Evolutionary conservation across 2,329 filamentous ascomycete genomes (phyloP).

Genomic region (Cladophialophora immunda): DNA sequence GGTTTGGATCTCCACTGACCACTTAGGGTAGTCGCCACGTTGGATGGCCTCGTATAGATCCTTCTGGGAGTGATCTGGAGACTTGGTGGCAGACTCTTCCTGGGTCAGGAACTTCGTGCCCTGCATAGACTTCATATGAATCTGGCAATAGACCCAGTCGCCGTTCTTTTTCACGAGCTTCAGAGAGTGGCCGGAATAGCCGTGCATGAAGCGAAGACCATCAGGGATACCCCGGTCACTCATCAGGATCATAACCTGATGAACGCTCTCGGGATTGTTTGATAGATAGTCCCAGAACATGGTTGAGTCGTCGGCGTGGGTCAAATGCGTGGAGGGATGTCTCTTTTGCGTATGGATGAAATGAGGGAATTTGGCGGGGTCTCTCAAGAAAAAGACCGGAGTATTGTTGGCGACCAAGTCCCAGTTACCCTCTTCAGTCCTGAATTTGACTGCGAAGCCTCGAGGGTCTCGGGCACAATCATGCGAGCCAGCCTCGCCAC

Average conservation of each 20-base stretch:
- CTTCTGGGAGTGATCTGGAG: constrained; percentile 62
- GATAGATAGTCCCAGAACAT: constrained; percentile 57
- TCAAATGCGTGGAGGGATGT: constrained; percentile 63
- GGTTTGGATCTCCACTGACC: constrained; percentile 61
- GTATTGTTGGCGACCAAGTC: constrained; percentile 78
- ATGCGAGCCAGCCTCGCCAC: constrained; percentile 75
- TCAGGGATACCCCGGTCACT: constrained; percentile 65
- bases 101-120: constrained; percentile 62
- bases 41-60: constrained; percentile 63
- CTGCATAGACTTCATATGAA: constrained; percentile 64
- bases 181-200: constrained; percentile 61
- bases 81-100: constrained; percentile 59
- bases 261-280: constrained; percentile 62
- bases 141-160: constrained; percentile 62
- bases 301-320: constrained; percentile 48
- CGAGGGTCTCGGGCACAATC: constrained; percentile 76
- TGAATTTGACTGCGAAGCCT: constrained; percentile 77
- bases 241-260: constrained; percentile 64
- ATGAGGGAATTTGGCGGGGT: constrained; percentile 70
- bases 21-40: constrained; percentile 61
- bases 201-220: constrained; percentile 65
- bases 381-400: constrained; percentile 71
- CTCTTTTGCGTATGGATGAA: constrained; percentile 69
- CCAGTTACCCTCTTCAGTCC: constrained; percentile 77
- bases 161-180: constrained; percentile 64